A percentile compares a stretch with the other conserved stretches of the same genome.
These are phyloP conservation scores for Rhizopus stolonifer DNA, from an alignment of 371 early-diverging fungal species.

Conservation along the genomic window DNA sequence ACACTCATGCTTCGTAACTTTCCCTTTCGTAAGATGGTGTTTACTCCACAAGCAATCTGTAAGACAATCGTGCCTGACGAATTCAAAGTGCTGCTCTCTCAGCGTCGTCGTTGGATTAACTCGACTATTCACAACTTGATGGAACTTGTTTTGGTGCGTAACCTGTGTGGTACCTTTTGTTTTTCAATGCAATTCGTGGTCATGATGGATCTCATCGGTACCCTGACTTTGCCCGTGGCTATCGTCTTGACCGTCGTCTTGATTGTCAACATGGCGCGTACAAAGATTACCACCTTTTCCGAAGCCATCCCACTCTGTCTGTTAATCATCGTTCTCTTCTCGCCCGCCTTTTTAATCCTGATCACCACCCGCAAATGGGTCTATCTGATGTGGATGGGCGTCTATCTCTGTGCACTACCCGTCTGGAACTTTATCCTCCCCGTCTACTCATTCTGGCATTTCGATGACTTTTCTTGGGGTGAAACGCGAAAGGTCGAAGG, in stretches of 20 bases:
- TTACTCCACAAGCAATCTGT: conserved; percentile 89
- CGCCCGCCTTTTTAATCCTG: conserved; percentile 87
- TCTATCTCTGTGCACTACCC: conserved; percentile 91
- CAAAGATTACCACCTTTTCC: conserved; percentile 44
- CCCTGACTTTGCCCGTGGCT: conserved; percentile 84
- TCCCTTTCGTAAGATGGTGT: conserved; percentile 90
- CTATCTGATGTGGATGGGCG: conserved; percentile 88
- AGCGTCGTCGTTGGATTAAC: conserved; percentile 93
- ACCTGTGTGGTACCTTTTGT: conserved; percentile 89
- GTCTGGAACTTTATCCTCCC: conserved; percentile 97
- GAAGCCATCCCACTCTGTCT: conserved; percentile 71
- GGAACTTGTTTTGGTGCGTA: conserved; percentile 83
- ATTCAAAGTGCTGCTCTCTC: conserved; percentile 81
- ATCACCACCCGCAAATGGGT: conserved; percentile 87
- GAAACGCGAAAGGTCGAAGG: conserved; percentile 90
- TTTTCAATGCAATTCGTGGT: conserved; percentile 92
- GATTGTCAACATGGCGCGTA: conserved; percentile 49
- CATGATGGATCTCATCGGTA: conserved; percentile 85
- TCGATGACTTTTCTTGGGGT: conserved; percentile 99
- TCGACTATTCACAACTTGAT: conserved; percentile 89
- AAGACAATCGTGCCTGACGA: conserved; percentile 85
- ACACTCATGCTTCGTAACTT: conserved; percentile 95
- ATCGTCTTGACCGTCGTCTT: conserved; percentile 70
- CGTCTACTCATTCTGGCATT: conserved; percentile 98
- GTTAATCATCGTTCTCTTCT: conserved; percentile 72